Evolutionary conservation across 2,329 filamentous ascomycete genomes (phyloP), one percentile per base, ranked within the genome.

Genomic region (Exophiala lecanii-corni): DNA sequence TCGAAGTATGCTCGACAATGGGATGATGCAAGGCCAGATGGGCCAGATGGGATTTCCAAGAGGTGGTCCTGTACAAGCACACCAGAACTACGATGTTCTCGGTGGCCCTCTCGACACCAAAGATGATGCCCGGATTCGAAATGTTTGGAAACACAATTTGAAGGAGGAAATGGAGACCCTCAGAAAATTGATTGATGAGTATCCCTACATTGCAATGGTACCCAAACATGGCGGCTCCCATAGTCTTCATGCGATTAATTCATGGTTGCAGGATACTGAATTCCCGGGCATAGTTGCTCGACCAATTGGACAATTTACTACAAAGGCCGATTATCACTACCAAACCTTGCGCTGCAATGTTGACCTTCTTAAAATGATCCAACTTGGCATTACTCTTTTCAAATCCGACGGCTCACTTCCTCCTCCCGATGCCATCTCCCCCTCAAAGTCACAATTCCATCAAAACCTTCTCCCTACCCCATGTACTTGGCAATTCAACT

Each of bases 401-500:
- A 89, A 88, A 51, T 78, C 89, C 47, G 84, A 95, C 49, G 92
- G 92, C 47, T 87, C 97, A 55, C 80, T 88, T 2, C 87, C 88
- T 1, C 74, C 84, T 9, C 79, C 82, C 52, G 79, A 81, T 17
- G 69, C 71, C 20, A 61, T 78, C 47, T 64, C 71, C 41, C 65
- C 67, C 18, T 75, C 76, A 51, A 67, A 65, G 15, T 73, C 71
- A 50, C 73, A 72, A 51, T 67, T 76, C 41, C 62, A 72, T n/a
- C 54, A 49, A 44, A 58, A 56, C 41, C 51, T 53, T 4, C 43
- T 56, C 36, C 74, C 78, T 36, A 81, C 88, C 46, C 91, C 87
- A 12, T 94, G 86, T 61, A 94, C 91, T 13, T 98, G 92, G 92
- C 91, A 96, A 57, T 98, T 98, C 75, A 97, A 98, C 73, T 98